Conservation (phyloP, 257 asterid species). For the Solanum arcanum region DNA sequence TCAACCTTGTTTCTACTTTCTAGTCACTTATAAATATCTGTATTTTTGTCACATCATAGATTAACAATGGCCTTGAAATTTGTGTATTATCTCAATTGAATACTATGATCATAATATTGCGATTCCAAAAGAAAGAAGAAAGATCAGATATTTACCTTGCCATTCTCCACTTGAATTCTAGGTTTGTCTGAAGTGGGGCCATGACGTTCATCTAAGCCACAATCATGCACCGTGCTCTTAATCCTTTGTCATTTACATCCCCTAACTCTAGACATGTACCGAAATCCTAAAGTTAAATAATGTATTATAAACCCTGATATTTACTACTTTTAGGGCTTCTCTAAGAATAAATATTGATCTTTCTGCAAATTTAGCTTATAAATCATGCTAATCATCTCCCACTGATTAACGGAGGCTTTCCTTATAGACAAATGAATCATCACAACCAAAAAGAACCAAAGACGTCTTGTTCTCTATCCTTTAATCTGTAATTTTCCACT, state of each 20-base stretch:
- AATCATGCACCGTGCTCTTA: background rate
- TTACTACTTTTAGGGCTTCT: background rate
- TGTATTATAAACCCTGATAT: background rate
- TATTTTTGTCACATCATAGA: background rate
- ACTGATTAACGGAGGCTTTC: background rate
- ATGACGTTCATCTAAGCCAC: background rate
- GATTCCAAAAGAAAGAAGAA: background rate
- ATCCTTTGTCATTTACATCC: background rate
- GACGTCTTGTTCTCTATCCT: background rate
- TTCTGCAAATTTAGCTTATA: background rate
- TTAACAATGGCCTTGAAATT: background rate
- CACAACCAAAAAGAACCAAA: background rate
- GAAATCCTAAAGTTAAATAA: background rate
- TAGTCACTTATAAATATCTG: background rate
- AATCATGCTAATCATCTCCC: background rate
- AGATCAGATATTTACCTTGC: background rate
- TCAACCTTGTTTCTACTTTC: background rate
- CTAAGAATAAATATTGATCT: background rate
- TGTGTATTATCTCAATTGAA: background rate
- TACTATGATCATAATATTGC: background rate
- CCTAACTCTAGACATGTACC: background rate
- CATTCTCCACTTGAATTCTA: background rate
- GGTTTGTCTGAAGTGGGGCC: background rate
- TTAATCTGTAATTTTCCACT: background rate
- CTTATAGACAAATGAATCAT: background rate